Conservation (phyloP, 805 yeast genomes). For the Sugiyamaella smithiae region DNA sequence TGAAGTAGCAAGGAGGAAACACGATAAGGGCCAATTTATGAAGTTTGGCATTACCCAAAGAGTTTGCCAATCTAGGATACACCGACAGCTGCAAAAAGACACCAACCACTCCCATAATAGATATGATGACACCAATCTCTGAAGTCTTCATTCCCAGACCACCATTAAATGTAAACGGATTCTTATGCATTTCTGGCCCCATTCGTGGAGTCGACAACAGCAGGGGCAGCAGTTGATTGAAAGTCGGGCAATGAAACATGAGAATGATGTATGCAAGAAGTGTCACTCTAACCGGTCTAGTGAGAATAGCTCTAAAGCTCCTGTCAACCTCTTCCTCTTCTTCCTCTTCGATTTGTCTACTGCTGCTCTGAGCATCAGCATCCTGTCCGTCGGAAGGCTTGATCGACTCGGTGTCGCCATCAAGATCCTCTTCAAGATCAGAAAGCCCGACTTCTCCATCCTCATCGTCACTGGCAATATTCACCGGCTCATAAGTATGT, state of each 20-base stretch:
- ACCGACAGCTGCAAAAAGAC: conserved; percentile 46
- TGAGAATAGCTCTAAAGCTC: conserved; percentile 19
- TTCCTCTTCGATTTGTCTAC: neutral
- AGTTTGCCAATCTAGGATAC: conserved; percentile 51
- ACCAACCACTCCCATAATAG: conserved; percentile 54
- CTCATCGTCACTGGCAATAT: conserved; percentile 8
- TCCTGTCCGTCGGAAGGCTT: neutral
- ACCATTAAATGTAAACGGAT: conserved; percentile 49
- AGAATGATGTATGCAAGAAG: conserved; percentile 27
- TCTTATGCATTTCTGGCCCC: conserved; percentile 28
- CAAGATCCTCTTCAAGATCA: conserved; percentile 10
- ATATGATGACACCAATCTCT: conserved; percentile 49
- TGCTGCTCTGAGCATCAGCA: no score
- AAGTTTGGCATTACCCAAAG: conserved; percentile 43
- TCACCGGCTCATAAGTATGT: conserved; percentile 5
- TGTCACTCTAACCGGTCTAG: conserved; percentile 25
- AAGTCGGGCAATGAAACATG: conserved; percentile 49
- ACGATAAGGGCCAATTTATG: conserved; percentile 42
- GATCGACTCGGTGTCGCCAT: neutral
- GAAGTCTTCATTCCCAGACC: conserved; percentile 51
- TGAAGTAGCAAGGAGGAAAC: conserved; percentile 46
- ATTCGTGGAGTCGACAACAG: conserved; percentile 42
- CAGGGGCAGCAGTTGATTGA: conserved; percentile 54
- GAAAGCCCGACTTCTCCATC: conserved; percentile 9
- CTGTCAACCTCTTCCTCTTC: conserved; percentile 12